Evolutionary conservation across 2,329 filamentous ascomycete species (phyloP).

Genomic region (Trichoderma brevicompactum): DNA sequence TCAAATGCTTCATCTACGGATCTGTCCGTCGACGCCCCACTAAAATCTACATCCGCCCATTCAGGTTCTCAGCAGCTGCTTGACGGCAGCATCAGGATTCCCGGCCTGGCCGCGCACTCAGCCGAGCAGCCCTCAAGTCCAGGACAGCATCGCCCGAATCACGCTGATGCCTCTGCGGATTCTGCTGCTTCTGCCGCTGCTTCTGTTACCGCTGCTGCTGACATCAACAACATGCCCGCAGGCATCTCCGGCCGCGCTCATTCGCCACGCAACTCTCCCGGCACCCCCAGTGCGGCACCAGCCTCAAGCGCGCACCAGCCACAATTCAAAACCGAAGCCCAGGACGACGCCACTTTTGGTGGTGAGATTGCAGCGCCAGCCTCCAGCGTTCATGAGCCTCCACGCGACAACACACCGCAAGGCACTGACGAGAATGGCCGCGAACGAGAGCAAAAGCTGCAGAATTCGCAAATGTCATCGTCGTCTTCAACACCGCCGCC

Average conservation of each 20-base stretch:
- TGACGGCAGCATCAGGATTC: conserved; percentile 3
- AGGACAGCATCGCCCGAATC: neutral
- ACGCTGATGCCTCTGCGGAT: neutral
- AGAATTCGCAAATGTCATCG: neutral
- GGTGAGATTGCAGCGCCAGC: neutral
- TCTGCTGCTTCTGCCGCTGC: neutral
- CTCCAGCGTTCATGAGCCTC: neutral
- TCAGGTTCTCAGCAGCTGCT: conserved; percentile 20
- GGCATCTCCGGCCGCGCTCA: neutral
- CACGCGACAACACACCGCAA: neutral
- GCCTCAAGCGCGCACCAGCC: conserved; percentile 16
- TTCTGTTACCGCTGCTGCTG: neutral
- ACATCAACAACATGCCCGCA: neutral
- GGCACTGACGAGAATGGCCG: neutral
- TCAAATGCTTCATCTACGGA: conserved; percentile 40
- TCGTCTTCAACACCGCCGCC: neutral
- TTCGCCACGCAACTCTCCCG: neutral
- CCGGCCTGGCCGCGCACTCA: neutral
- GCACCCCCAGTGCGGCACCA: conserved; percentile 1
- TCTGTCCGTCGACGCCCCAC: conserved; percentile 32
- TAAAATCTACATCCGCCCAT: conserved; percentile 31
- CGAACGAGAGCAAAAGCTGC: neutral
- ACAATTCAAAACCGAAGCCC: conserved; percentile 11
- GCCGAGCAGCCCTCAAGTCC: neutral
- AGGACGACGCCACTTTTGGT: conserved; percentile 16